Conservation (phyloP, 164 flowering plant genomes). For the Chimonanthus salicifolius region DNA sequence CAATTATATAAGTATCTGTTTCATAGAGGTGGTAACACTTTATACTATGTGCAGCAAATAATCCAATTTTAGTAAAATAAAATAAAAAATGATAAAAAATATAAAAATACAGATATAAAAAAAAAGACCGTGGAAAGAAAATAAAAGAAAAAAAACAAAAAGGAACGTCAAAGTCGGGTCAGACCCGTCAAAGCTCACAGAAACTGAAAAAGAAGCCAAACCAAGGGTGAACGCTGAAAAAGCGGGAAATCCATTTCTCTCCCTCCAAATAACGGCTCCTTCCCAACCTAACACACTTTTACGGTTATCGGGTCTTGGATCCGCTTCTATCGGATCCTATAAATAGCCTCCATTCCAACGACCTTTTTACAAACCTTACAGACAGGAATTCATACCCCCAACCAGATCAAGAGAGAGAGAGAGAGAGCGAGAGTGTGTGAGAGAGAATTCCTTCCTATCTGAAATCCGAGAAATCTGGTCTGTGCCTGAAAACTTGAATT, state of each 20-base stretch:
- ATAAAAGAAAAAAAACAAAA: not conserved
- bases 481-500: too few relatives aligned
- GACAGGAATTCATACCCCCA: not conserved
- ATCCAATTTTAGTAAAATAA: too few relatives aligned
- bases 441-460: too few relatives aligned
- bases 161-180: not conserved
- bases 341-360: conserved; percentile 2
- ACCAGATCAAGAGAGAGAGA: too few relatives aligned
- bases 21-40: too few relatives aligned
- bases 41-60: too few relatives aligned
- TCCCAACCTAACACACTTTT: not conserved
- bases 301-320: conserved; percentile 9
- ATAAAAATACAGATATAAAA: too few relatives aligned
- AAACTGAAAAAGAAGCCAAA: conserved; percentile 8
- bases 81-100: too few relatives aligned
- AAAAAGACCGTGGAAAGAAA: not conserved
- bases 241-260: conserved; percentile 27
- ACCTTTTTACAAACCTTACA: not conserved
- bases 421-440: too few relatives aligned
- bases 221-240: conserved; percentile 12
- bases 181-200: not conserved
- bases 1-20: too few relatives aligned
- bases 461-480: too few relatives aligned
- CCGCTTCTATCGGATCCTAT: conserved; percentile 15
- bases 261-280: not conserved